Percentiles rank a stretch among this genome's conserved stretches.
These are phyloP conservation scores for Dactylellina parvicollis DNA, from an alignment of 2,329 filamentous ascomycete species.

Conservation along the genomic window DNA sequence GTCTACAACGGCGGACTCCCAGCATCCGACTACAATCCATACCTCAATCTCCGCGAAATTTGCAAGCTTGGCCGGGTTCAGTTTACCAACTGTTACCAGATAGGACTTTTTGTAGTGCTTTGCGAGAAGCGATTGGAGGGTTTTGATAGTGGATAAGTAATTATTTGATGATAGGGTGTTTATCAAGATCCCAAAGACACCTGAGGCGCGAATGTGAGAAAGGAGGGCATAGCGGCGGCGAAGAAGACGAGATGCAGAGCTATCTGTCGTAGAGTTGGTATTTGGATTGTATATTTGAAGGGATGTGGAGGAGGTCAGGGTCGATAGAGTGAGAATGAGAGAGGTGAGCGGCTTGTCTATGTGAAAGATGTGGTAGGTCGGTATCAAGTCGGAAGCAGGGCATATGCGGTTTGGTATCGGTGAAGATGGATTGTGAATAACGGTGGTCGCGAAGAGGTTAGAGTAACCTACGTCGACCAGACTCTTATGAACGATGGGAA, in stretches of 20 bases:
- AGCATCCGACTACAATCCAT: conserved; percentile 97
- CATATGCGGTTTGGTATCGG: conserved; percentile 84
- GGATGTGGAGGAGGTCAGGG: conserved; percentile 69
- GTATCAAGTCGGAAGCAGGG: conserved; percentile 60
- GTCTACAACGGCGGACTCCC: conserved; percentile 88
- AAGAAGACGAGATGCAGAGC: conserved; percentile 66
- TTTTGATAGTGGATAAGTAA: conserved; percentile 81
- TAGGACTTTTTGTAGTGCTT: conserved; percentile 92
- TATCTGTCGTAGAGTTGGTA: conserved; percentile 63
- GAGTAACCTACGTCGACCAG: conserved; percentile 74
- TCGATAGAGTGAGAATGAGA: conserved; percentile 85
- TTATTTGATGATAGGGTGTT: conserved; percentile 94
- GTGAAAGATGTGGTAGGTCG: conserved; percentile 73
- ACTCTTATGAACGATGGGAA: conserved; percentile 68
- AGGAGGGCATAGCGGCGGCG: conserved; percentile 89
- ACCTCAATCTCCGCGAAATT: conserved; percentile 96
- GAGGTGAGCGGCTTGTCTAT: conserved; percentile 81
- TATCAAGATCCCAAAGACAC: conserved; percentile 91
- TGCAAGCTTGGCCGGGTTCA: conserved; percentile 93
- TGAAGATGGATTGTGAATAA: conserved; percentile 81
- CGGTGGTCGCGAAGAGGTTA: conserved; percentile 73
- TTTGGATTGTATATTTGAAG: conserved; percentile 63
- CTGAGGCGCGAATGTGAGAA: conserved; percentile 79
- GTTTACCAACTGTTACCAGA: conserved; percentile 93
- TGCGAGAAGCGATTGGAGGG: conserved; percentile 77